phyloP scores from a whole-genome alignment of 164 flowering plant genomes.

The Liquidambar formosana region DNA sequence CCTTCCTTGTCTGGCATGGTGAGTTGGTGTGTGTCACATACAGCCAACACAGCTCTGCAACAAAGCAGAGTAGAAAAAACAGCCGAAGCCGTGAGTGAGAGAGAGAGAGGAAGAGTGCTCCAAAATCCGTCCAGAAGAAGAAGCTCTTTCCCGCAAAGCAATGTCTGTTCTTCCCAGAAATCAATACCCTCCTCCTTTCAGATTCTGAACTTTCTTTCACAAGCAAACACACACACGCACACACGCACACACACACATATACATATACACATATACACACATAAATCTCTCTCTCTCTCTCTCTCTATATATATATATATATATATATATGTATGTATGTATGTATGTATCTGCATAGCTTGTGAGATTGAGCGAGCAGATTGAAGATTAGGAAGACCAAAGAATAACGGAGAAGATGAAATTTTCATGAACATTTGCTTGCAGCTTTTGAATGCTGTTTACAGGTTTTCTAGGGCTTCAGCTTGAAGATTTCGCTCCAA shows the following conservation, averaged over 20 bases:
- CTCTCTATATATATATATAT: too few relatives aligned
- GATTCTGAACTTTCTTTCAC: conserved; percentile 15
- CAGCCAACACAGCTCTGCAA: background rate
- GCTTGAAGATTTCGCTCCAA: background rate
- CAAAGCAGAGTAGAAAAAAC: conserved; percentile 4
- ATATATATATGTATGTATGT: too few relatives aligned
- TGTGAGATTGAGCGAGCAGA: background rate
- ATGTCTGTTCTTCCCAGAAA: conserved; percentile 20
- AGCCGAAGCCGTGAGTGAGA: conserved; percentile 21
- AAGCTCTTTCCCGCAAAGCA: conserved; percentile 25
- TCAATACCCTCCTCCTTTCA: conserved; percentile 17
- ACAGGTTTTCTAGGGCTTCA: background rate
- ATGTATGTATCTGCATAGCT: too few relatives aligned
- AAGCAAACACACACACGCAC: too few relatives aligned
- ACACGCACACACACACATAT: too few relatives aligned
- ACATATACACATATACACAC: too few relatives aligned
- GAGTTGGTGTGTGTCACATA: background rate
- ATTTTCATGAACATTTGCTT: background rate
- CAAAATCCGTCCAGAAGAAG: conserved; percentile 10
- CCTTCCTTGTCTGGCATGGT: conserved; percentile 5
- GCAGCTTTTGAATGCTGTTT: background rate
- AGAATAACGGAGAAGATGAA: conserved; percentile 3
- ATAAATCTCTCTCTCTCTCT: background rate
- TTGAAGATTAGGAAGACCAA: background rate
- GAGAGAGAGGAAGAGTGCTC: background rate